Conservation (phyloP, 2,329 filamentous ascomycete genomes). For the Diatrype stigma region DNA sequence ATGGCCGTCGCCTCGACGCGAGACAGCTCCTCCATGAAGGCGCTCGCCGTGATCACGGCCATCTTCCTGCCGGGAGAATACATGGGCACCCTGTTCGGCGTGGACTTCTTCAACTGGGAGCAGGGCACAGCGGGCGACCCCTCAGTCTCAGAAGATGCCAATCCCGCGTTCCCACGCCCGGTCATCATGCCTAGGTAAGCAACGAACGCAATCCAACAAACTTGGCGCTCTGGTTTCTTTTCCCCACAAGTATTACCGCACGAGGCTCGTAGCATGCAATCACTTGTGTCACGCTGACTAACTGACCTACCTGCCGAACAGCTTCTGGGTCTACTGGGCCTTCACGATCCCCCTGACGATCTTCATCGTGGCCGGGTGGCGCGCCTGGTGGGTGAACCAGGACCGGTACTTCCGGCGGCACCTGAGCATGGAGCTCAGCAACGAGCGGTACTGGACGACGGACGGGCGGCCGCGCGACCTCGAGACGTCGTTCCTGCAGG, state of each 20-base stretch:
- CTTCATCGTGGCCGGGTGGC: constrained; percentile 38
- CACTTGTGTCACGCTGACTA: too few relatives aligned
- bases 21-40: constrained; percentile 45
- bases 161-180: constrained; percentile 21
- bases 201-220: not conserved
- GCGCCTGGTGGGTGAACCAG: constrained; percentile 44
- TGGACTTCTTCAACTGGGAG: constrained; percentile 44
- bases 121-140: constrained; percentile 22
- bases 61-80: constrained; percentile 45
- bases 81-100: constrained; percentile 41
- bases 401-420: constrained; percentile 43
- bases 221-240: not conserved
- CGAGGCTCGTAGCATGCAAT: too few relatives aligned
- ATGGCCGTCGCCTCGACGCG: constrained; percentile 74
- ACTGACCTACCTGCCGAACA: not conserved
- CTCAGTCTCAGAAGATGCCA: constrained; percentile 29
- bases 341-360: constrained; percentile 40
- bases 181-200: constrained; percentile 29
- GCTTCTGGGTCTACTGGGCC: constrained; percentile 45
- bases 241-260: too few relatives aligned
- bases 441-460: constrained; percentile 44
- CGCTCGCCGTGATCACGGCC: constrained; percentile 43
- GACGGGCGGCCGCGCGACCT: constrained; percentile 38
- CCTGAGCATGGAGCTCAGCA: constrained; percentile 41
- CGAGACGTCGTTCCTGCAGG: constrained; percentile 38